These are phyloP conservation scores for Galerina sulciceps DNA, from an alignment of 768 basidiomycete species.

Conservation along the genomic window DNA sequence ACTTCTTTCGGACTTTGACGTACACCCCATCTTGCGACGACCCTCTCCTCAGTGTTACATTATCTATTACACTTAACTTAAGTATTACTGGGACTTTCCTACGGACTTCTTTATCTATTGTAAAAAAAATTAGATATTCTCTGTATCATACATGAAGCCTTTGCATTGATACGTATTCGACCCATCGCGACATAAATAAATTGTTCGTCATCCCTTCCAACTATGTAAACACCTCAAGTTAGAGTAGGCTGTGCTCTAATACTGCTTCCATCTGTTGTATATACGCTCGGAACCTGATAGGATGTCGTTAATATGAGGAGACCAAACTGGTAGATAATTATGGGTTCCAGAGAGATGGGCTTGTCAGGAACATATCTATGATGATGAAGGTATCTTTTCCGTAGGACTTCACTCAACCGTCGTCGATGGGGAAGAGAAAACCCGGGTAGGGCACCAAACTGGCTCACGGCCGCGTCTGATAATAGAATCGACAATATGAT, in stretches of 20 bases:
- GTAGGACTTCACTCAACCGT: not conserved
- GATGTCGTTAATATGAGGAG: too few species aligned
- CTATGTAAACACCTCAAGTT: too few species aligned
- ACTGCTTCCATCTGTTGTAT: too few species aligned
- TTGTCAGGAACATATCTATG: not conserved
- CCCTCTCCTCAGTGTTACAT: not conserved
- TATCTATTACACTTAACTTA: not conserved
- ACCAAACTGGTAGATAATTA: too few species aligned
- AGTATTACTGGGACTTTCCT: not conserved
- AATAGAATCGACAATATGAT: not conserved
- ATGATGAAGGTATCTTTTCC: not conserved
- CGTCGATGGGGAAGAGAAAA: slow-evolving; percentile 7
- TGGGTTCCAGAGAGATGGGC: too few species aligned
- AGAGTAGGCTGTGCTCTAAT: too few species aligned
- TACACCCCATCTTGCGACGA: not conserved
- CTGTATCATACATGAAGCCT: not conserved
- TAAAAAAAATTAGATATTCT: not conserved
- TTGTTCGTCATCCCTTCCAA: too few species aligned
- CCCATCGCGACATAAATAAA: not conserved
- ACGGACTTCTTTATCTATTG: not conserved
- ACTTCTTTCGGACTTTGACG: not conserved
- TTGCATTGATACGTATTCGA: not conserved
- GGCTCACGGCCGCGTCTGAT: slow-evolving; percentile 1
- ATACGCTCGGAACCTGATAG: too few species aligned
- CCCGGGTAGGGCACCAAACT: slow-evolving; percentile 1